These are phyloP conservation scores for Lachnellula arida DNA, from an alignment of 2,329 filamentous ascomycete species.

Conservation along the genomic window DNA sequence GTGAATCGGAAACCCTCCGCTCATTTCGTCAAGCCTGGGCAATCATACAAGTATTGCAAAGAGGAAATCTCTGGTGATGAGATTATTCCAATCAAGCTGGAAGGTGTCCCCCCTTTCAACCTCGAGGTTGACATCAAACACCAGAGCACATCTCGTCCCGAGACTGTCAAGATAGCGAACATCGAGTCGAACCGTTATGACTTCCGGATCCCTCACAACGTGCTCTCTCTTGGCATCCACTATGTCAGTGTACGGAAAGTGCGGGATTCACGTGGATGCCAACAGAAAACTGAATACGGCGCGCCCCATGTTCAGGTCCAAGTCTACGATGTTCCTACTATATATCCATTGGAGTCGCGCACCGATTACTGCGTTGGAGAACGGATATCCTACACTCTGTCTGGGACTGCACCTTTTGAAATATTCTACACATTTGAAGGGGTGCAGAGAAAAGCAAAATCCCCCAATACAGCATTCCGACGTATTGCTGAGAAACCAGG, in stretches of 20 bases:
- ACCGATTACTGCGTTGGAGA: conserved; percentile 94
- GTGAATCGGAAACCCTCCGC: conserved; percentile 83
- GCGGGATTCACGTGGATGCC: conserved; percentile 80
- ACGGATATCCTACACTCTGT: conserved; percentile 84
- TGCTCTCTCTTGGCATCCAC: conserved; percentile 84
- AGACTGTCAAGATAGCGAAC: conserved; percentile 75
- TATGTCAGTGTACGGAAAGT: conserved; percentile 86
- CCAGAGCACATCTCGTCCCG: conserved; percentile 71
- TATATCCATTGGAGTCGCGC: conserved; percentile 79
- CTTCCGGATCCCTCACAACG: conserved; percentile 77
- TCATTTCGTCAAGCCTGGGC: conserved; percentile 77
- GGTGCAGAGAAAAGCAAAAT: conserved; percentile 71
- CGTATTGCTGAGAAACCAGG: conserved; percentile 91
- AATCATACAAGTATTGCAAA: conserved; percentile 93
- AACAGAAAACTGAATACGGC: conserved; percentile 67
- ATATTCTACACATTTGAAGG: conserved; percentile 88
- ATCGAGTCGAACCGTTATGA: conserved; percentile 71
- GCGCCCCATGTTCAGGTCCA: conserved; percentile 81
- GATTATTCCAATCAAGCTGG: conserved; percentile 78
- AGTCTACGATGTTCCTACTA: conserved; percentile 87
- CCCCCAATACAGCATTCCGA: conserved; percentile 77
- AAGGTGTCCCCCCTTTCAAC: conserved; percentile 80
- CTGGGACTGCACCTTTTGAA: conserved; percentile 86
- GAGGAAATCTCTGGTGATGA: conserved; percentile 79
- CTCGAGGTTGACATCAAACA: conserved; percentile 93